Evolutionary conservation across 2,329 filamentous ascomycete species (phyloP).

Genomic region (Colletotrichum sidae): DNA sequence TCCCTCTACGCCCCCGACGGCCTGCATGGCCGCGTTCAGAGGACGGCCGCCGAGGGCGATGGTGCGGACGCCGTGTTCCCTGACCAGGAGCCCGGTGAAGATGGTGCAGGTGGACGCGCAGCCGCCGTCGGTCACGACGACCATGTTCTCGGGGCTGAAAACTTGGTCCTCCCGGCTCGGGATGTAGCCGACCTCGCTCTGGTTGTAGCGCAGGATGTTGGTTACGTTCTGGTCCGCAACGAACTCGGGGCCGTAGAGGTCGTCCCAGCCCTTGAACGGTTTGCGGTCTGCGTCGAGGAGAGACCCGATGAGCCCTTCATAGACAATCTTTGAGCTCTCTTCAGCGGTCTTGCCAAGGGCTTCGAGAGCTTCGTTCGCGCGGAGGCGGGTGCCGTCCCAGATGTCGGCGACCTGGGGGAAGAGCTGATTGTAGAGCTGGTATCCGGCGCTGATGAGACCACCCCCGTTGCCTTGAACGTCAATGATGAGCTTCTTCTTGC

Average conservation of each 20-base stretch:
- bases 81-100: slow-evolving; percentile 66
- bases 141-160: slow-evolving; percentile 54
- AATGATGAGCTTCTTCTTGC: slow-evolving; percentile 71
- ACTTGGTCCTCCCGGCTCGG: not conserved
- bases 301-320: slow-evolving; percentile 14
- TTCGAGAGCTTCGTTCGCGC: slow-evolving; percentile 36
- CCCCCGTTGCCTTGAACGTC: slow-evolving; percentile 73
- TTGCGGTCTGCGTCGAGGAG: slow-evolving; percentile 43
- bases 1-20: slow-evolving; percentile 69
- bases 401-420: slow-evolving; percentile 43
- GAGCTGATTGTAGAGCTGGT: slow-evolving; percentile 59
- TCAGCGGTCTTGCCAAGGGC: slow-evolving; percentile 28
- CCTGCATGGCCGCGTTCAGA: slow-evolving; percentile 62
- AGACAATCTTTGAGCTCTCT: not conserved
- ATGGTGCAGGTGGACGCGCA: slow-evolving; percentile 72
- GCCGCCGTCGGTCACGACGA: slow-evolving; percentile 63
- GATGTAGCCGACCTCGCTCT: slow-evolving; percentile 5
- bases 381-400: slow-evolving; percentile 37
- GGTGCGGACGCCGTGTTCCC: slow-evolving; percentile 63
- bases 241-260: slow-evolving; percentile 15
- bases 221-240: slow-evolving; percentile 29
- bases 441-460: slow-evolving; percentile 60
- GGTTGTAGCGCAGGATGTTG: slow-evolving; percentile 25
- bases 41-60: slow-evolving; percentile 70
- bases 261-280: slow-evolving; percentile 45